A percentile compares a stretch with the other conserved stretches of the same genome.
phyloP scores from a whole-genome alignment of 805 yeast species.

The Wickerhamiella kazuoi region DNA sequence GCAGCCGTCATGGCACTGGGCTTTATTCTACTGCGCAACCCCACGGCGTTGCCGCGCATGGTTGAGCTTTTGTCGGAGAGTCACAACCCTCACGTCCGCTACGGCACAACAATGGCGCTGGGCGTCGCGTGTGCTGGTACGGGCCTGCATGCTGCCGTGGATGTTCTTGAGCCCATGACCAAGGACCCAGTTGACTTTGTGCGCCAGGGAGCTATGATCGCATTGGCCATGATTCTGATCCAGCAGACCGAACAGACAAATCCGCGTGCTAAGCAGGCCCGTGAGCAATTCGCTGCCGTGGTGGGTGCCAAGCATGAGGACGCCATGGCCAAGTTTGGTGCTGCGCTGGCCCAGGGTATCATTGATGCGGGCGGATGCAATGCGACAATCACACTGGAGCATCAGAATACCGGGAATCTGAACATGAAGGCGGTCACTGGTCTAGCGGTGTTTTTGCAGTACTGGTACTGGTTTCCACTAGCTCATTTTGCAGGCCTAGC shows the following conservation, averaged over 20 bases:
- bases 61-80: conserved; percentile 85
- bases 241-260: conserved; percentile 67
- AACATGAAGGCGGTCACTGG: conserved; percentile 89
- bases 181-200: conserved; percentile 94
- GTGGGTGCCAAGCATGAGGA: conserved; percentile 82
- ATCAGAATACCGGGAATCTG: conserved; percentile 72
- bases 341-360: conserved; percentile 91
- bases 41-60: conserved; percentile 84
- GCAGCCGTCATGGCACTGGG: conserved; percentile 89
- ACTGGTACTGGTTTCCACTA: conserved; percentile 98
- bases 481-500: conserved; percentile 85
- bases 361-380: conserved; percentile 98
- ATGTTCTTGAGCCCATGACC: conserved; percentile 78
- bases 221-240: conserved; percentile 76
- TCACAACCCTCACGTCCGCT: conserved; percentile 94
- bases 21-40: conserved; percentile 75
- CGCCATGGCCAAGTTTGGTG: conserved; percentile 94
- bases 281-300: conserved; percentile 56
- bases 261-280: conserved; percentile 65
- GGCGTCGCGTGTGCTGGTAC: conserved; percentile 97
- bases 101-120: conserved; percentile 93
- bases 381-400: conserved; percentile 83
- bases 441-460: conserved; percentile 71
- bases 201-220: conserved; percentile 92
- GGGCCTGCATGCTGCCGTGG: conserved; percentile 72